Evolutionary conservation across 805 yeast species (phyloP).

Genomic region (Kazachstania africana): DNA sequence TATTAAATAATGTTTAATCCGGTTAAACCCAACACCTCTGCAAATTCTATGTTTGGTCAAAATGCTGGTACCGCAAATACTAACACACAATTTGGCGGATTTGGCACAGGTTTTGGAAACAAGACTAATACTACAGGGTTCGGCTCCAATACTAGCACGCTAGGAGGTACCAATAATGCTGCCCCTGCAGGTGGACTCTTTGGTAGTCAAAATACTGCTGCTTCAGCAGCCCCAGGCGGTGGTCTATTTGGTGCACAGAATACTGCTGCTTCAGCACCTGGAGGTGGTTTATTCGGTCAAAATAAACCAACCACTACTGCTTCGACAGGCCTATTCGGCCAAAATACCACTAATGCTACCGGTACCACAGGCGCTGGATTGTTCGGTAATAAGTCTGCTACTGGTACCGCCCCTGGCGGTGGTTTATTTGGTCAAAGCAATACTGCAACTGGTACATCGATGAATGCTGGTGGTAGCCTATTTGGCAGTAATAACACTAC

Average conservation of each 20-base stretch:
- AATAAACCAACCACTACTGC: slow-evolving; percentile 9
- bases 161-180: slow-evolving; percentile 9
- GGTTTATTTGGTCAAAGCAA: slow-evolving; percentile 20
- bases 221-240: slow-evolving; percentile 5
- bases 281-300: slow-evolving; percentile 24
- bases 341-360: slow-evolving; percentile 8
- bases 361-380: slow-evolving; percentile 6
- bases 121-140: slow-evolving; percentile 1
- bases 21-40: slow-evolving; percentile 7
- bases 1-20: neutral
- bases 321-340: slow-evolving; percentile 27
- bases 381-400: slow-evolving; percentile 4
- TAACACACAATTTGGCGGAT: slow-evolving; percentile 1
- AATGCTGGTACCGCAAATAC: slow-evolving; percentile 4
- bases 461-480: slow-evolving; percentile 5
- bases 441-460: slow-evolving; percentile 3
- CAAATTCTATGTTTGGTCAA: slow-evolving; percentile 26
- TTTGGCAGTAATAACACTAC: slow-evolving; percentile 8
- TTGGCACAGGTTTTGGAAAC: slow-evolving; percentile 6
- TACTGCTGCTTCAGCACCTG: slow-evolving; percentile 4
- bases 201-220: slow-evolving; percentile 18
- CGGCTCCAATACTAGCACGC: neutral
- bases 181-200: slow-evolving; percentile 21
- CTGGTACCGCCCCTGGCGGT: slow-evolving; percentile 1
- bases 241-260: slow-evolving; percentile 18